Evolutionary conservation across 441 rosid genomes (phyloP).

Genomic region (Populus tomentosa): DNA sequence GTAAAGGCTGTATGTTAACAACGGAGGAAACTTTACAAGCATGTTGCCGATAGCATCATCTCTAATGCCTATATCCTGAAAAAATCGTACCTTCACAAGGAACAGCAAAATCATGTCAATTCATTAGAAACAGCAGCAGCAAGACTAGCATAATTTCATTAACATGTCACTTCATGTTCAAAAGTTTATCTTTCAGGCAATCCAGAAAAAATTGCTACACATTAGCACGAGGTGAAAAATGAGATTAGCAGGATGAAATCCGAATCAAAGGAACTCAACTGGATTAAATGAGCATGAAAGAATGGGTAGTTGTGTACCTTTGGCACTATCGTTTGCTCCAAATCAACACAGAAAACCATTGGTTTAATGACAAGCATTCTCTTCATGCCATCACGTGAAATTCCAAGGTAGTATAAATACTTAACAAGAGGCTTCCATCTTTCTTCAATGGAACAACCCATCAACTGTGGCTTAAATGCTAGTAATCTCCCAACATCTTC

Average conservation of each 20-base stretch:
- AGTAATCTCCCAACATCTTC: slow-evolving; percentile 74
- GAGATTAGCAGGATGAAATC: not conserved
- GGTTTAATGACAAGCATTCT: slow-evolving; percentile 82
- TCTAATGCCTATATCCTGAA: slow-evolving; percentile 70
- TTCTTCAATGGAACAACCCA: slow-evolving; percentile 80
- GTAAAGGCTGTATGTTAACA: slow-evolving; percentile 76
- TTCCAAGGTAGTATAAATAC: slow-evolving; percentile 81
- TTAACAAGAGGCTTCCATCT: slow-evolving; percentile 86
- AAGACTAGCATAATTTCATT: not conserved
- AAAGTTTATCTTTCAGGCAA: not conserved
- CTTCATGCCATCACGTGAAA: slow-evolving; percentile 79
- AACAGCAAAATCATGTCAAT: slow-evolving; percentile 16
- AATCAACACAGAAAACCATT: slow-evolving; percentile 67
- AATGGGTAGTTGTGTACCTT: slow-evolving; percentile 41
- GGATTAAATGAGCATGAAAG: not conserved
- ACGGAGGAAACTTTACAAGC: slow-evolving; percentile 78
- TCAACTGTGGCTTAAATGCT: slow-evolving; percentile 81
- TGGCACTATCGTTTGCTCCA: slow-evolving; percentile 65
- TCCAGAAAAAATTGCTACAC: not conserved
- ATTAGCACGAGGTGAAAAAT: not conserved
- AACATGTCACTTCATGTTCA: not conserved
- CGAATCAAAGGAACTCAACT: not conserved
- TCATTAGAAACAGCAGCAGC: slow-evolving; percentile 4
- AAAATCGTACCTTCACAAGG: slow-evolving; percentile 54
- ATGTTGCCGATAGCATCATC: slow-evolving; percentile 79